Percentiles rank a stretch among this genome's conserved stretches.
Evolutionary conservation across 495 filamentous ascomycete species (phyloP).

Genomic region (Neurospora cerealis): DNA sequence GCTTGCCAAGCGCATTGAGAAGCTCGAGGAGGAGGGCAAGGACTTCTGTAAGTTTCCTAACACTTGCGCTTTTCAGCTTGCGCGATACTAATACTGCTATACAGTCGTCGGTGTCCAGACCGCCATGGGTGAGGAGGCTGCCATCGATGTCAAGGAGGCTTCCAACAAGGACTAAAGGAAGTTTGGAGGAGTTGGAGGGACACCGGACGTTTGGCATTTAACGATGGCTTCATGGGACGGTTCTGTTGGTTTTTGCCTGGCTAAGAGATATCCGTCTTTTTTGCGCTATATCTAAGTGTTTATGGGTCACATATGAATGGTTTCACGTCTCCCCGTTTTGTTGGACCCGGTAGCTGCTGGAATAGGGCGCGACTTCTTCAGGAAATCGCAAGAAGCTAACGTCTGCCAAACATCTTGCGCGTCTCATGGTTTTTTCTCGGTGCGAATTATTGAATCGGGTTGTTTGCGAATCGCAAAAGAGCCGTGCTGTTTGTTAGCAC

Average conservation of each 20-base stretch:
- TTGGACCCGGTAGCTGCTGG: conserved; percentile 3
- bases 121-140: conserved; percentile 91
- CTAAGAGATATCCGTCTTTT: conserved; percentile 15
- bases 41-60: conserved; percentile 63
- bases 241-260: conserved; percentile 9
- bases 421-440: neutral
- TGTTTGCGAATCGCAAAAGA: neutral
- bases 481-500: neutral
- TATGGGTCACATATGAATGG: neutral
- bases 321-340: neutral
- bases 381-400: conserved; percentile 19
- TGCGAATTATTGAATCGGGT: neutral
- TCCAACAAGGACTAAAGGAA: conserved; percentile 23
- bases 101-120: conserved; percentile 82
- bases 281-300: conserved; percentile 16
- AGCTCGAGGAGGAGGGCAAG: conserved; percentile 56
- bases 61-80: neutral
- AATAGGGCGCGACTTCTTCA: conserved; percentile 7
- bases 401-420: conserved; percentile 11
- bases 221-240: conserved; percentile 6
- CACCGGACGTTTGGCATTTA: conserved; percentile 4
- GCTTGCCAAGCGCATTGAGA: conserved; percentile 66
- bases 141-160: conserved; percentile 90
- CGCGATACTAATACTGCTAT: conserved; percentile 13
- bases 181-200: conserved; percentile 6